Evolutionary conservation across 2,329 filamentous ascomycete species (phyloP).

Genomic region (Fusarium oligoseptatum): DNA sequence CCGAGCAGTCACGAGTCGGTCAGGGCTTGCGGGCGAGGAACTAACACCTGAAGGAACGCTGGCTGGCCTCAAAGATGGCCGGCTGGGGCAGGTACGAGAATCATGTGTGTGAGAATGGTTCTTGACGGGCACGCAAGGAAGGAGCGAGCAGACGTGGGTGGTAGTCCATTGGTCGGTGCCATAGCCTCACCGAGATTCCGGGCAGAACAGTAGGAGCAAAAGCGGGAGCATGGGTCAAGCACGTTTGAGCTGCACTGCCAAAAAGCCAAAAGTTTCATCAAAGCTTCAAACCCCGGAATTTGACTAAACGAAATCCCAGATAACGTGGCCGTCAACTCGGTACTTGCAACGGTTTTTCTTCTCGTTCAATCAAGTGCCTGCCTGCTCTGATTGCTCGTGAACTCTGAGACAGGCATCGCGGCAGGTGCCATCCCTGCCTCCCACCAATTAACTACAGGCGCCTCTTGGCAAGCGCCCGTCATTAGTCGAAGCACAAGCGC

Average conservation of each 20-base stretch:
- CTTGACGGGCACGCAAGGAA: slow-evolving; percentile 4
- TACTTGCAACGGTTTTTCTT: slow-evolving; percentile 8
- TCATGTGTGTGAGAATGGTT: not conserved
- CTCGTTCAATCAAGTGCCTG: slow-evolving; percentile 23
- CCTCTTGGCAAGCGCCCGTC: slow-evolving; percentile 19
- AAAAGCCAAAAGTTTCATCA: not conserved
- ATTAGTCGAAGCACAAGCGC: slow-evolving; percentile 25
- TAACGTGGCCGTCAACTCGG: not conserved
- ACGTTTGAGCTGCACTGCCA: not conserved
- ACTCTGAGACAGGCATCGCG: slow-evolving; percentile 8
- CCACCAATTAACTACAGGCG: not conserved
- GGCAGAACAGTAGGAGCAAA: not conserved
- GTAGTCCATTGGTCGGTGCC: not conserved
- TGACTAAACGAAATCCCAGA: slow-evolving; percentile 1
- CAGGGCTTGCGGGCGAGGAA: slow-evolving; percentile 9
- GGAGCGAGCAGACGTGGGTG: not conserved
- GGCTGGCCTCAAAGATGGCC: slow-evolving; percentile 28
- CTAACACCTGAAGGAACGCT: slow-evolving; percentile 19
- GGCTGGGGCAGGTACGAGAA: slow-evolving; percentile 15
- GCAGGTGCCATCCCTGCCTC: slow-evolving; percentile 1
- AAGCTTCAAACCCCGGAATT: not conserved
- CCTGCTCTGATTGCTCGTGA: slow-evolving; percentile 11
- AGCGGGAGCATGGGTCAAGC: not conserved
- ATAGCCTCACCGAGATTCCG: slow-evolving; percentile 4
- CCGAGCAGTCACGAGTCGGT: slow-evolving; percentile 20